A percentile compares a stretch with the other conserved stretches of the same genome.
These are phyloP conservation scores for Sicyos edulis DNA, from an alignment of 306 rosid species.

Conservation along the genomic window DNA sequence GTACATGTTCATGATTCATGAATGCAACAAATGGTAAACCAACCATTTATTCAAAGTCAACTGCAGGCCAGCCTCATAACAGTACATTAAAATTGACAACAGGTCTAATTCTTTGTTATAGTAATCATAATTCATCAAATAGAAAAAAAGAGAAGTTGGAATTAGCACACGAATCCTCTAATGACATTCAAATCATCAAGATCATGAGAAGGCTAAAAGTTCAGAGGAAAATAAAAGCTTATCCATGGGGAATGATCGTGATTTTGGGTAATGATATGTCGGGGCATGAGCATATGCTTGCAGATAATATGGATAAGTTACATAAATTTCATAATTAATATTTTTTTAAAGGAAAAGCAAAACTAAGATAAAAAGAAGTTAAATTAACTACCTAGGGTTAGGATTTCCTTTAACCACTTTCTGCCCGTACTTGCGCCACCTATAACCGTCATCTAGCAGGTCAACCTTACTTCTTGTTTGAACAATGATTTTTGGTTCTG, in stretches of 20 bases:
- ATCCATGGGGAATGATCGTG: neutral
- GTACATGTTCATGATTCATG: neutral
- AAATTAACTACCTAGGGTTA: constrained; percentile 74
- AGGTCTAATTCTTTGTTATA: neutral
- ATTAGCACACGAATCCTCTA: no score
- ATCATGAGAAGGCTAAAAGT: neutral
- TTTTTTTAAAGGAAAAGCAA: neutral
- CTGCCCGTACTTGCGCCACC: constrained; percentile 98
- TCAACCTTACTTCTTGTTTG: constrained; percentile 94
- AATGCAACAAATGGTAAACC: neutral
- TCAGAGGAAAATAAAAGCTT: neutral
- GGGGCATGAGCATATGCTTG: neutral
- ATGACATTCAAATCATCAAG: neutral
- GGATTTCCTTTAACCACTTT: constrained; percentile 98
- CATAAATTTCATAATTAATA: neutral
- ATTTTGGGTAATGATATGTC: constrained; percentile 1
- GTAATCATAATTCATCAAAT: neutral
- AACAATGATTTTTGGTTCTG: constrained; percentile 92
- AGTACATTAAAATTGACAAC: neutral
- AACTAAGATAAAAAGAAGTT: constrained; percentile 14
- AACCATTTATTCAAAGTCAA: neutral
- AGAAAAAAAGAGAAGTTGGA: neutral
- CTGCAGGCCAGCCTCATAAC: neutral
- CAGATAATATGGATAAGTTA: neutral
- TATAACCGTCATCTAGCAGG: constrained; percentile 91